Evolutionary conservation across 257 asterid genomes (phyloP), one percentile per base, ranked within the genome.

Genomic region (Ballota nigra): DNA sequence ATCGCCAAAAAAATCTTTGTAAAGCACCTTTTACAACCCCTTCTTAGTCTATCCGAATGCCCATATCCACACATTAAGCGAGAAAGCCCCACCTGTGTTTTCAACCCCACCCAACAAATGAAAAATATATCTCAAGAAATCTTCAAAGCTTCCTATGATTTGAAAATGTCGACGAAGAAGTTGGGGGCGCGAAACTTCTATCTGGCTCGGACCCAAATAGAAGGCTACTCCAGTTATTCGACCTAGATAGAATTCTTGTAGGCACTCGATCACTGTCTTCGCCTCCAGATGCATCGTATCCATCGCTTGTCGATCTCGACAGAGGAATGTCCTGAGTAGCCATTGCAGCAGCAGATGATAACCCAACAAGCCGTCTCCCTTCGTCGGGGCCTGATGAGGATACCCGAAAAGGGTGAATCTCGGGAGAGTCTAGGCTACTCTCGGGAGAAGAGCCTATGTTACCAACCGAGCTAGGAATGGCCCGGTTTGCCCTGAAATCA

Each of bases 201-300:
- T 85, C 86, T 2, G 84, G 80, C 23, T 87, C 97, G 10, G 96
- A 69, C 4, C 96, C 96, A 40, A 94, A 89, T 53, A 91, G 87
- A 28, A 83, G 85, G 78, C 77, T 83, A 51, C 85, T 84, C 99
- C 99, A 91, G 72, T 89, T 81, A 62, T 79, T 82, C 9, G 97
- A 76, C 75, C 87, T 81, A 8, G 82, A 83, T 24, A 78, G 73
- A 49, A 83, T 69, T 43, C 99, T 83, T 0, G 82, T 78, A 18
- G 99, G 94, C 6, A 89, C 89, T 28, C 88, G 82, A 68, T 95
- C 99, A 8, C 99, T 95, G 71, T 95, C 99, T 79, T 95, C 99
- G 2, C 99, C 99, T 8, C 98, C 99, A 0, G 99, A 95, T 55
- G 99, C 99, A 65, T 95, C 99, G 19, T 95, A 95, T 38, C 99